Percentiles rank a stretch among this genome's conserved stretches.
Evolutionary conservation across 2,329 filamentous ascomycete species (phyloP).

Genomic region (Anthostomella pinea): DNA sequence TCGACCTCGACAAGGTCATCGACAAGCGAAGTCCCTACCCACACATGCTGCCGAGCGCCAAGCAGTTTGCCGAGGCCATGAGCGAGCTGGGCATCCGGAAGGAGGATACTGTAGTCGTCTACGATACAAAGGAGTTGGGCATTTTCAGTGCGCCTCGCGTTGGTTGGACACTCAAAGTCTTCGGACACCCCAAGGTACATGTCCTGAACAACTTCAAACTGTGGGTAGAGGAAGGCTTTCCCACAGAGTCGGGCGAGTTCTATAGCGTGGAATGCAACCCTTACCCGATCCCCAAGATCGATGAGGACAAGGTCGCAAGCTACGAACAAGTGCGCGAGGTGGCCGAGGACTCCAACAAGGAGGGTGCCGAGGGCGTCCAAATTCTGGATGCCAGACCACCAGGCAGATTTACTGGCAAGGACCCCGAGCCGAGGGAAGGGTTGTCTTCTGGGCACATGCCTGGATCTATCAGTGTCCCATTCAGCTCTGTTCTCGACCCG

Average conservation of each 20-base stretch:
- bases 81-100: constrained; percentile 79
- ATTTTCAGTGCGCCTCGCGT: constrained; percentile 94
- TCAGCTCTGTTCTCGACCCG: constrained; percentile 76
- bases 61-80: constrained; percentile 85
- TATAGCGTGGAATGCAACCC: constrained; percentile 63
- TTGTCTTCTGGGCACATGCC: constrained; percentile 91
- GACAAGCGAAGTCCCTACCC: constrained; percentile 87
- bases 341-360: constrained; percentile 73
- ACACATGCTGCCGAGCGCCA: constrained; percentile 87
- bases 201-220: constrained; percentile 91
- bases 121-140: constrained; percentile 85
- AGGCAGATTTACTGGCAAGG: constrained; percentile 77
- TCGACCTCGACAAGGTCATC: constrained; percentile 89
- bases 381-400: constrained; percentile 81
- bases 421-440: constrained; percentile 82
- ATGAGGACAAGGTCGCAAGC: constrained; percentile 64
- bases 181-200: constrained; percentile 86
- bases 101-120: constrained; percentile 90
- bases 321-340: constrained; percentile 83
- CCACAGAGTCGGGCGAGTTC: constrained; percentile 76
- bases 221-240: constrained; percentile 84
- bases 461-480: constrained; percentile 78
- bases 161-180: constrained; percentile 87
- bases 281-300: constrained; percentile 62
- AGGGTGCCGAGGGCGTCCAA: constrained; percentile 79